Evolutionary conservation across 139 green algal genomes (phyloP).

Genomic region (Dunaliella sp.): DNA sequence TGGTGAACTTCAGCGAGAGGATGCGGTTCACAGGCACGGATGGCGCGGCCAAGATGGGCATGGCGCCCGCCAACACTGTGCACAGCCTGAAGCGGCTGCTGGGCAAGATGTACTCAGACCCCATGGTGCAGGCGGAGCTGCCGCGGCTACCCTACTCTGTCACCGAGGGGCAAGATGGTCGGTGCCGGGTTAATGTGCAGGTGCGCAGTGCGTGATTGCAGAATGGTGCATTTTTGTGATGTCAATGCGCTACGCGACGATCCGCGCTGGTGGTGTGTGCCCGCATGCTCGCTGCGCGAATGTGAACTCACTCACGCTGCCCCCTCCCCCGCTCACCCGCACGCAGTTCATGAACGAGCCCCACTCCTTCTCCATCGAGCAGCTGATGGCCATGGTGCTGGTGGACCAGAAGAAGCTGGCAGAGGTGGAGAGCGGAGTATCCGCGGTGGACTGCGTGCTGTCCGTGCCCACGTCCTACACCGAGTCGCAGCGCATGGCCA

Average conservation of each 20-base stretch:
- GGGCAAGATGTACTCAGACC: conserved; percentile 84
- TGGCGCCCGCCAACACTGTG: conserved; percentile 93
- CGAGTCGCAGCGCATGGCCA: conserved; percentile 78
- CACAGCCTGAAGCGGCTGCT: conserved; percentile 92
- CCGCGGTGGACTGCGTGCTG: conserved; percentile 91
- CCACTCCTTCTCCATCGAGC: conserved; percentile 57
- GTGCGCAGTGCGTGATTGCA: background rate
- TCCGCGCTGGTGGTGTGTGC: too few species aligned
- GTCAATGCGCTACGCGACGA: too few species aligned
- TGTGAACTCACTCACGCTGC: background rate
- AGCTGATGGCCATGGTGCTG: conserved; percentile 90
- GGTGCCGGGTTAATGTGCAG: conserved; percentile 74
- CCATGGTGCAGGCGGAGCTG: conserved; percentile 78
- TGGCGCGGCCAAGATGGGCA: conserved; percentile 65
- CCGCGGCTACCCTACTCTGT: conserved; percentile 71
- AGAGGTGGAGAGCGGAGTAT: conserved; percentile 75
- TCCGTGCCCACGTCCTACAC: conserved; percentile 86
- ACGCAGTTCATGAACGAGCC: conserved; percentile 50
- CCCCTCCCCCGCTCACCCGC: background rate
- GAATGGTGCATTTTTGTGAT: too few species aligned
- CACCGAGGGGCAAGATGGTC: conserved; percentile 69
- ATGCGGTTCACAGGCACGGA: conserved; percentile 84
- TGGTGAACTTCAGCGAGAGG: conserved; percentile 88
- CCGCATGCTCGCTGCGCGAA: too few species aligned
- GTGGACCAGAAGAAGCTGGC: conserved; percentile 89